Conservation (phyloP, 768 basidiomycete species). For the Termitomyces sp. region DNA sequence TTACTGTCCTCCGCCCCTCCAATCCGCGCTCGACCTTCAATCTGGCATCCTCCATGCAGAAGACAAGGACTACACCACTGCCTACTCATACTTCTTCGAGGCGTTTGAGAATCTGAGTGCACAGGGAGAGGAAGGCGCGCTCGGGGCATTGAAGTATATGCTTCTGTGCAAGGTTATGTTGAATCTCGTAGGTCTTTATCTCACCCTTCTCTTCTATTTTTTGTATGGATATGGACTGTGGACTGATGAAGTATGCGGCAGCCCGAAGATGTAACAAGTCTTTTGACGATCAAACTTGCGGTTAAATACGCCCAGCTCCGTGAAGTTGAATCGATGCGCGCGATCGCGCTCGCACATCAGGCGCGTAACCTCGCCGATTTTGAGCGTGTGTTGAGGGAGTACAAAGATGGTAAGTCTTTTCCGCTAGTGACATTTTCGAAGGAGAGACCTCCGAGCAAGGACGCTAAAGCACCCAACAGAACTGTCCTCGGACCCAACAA, state of each 20-base stretch:
- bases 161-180: slow-evolving; percentile 98
- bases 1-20: slow-evolving; percentile 59
- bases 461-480: slow-evolving; percentile 39
- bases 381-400: slow-evolving; percentile 80
- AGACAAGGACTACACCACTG: slow-evolving; percentile 96
- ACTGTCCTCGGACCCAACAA: slow-evolving; percentile 91
- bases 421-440: too few species aligned
- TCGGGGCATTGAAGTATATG: slow-evolving; percentile 96
- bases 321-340: slow-evolving; percentile 95
- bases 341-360: slow-evolving; percentile 90
- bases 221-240: neutral
- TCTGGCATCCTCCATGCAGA: slow-evolving; percentile 86
- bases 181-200: slow-evolving; percentile 59
- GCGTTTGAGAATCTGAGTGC: slow-evolving; percentile 85
- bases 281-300: slow-evolving; percentile 84
- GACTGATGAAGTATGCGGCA: slow-evolving; percentile 21
- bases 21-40: slow-evolving; percentile 46
- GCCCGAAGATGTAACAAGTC: slow-evolving; percentile 91
- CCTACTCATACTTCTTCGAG: slow-evolving; percentile 96
- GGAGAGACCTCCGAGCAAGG: too few species aligned
- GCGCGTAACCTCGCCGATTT: slow-evolving; percentile 87
- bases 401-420: slow-evolving; percentile 56
- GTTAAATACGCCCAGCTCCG: slow-evolving; percentile 80
- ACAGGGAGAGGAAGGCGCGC: slow-evolving; percentile 71
- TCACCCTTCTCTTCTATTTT: neutral